Evolutionary conservation across 2,329 filamentous ascomycete species (phyloP), one percentile per base, ranked within the genome.

Genomic region (Phaeosphaeriaceae sp.): DNA sequence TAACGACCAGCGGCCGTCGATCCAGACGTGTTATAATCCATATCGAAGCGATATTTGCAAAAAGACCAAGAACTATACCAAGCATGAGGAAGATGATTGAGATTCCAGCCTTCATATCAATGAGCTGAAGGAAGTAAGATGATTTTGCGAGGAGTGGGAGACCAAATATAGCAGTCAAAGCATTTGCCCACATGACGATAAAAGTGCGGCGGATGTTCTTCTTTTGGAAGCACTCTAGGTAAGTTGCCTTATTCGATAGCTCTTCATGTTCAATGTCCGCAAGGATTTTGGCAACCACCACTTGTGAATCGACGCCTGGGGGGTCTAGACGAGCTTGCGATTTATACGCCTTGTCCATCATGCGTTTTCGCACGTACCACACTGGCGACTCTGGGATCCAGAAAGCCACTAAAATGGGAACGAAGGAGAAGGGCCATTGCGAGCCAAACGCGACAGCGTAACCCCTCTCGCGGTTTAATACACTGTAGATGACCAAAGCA

Each of bases 311-410:
- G 2, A 52, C 45, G 16, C 67, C 68, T 0, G 63, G 46, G 0
- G 77, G 75, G 52, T 82, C 77, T 41, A 86, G 77, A 38, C 79
- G 77, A 42, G 72, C 74, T 60, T 83, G 79, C 12, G 80, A 75
- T 48, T 70, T 67, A 50, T 79, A 64, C 1, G 79, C 77, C 38
- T 78, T 61, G 1, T 68, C 67, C 9, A 75, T 61, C 5, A 64
- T 63, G 3, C 67, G 69, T 43, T 74, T 77, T 3, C 78, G 74
- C 1, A 83, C 64, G 15, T 34, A 50, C 50, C 76, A 82, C 0
- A 78, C 71, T 0, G 81, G 81, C 11, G 76, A 80, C 52, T 84
- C 81, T 0, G 81, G 81, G 28, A 83, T 72, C 36, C 79, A 33
- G 26, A 78, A 58, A 0, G 79, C 70, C 13, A 79, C 61, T 15